These are phyloP conservation scores for Yamadazyma sp. DNA, from an alignment of 805 yeast species.

Conservation along the genomic window DNA sequence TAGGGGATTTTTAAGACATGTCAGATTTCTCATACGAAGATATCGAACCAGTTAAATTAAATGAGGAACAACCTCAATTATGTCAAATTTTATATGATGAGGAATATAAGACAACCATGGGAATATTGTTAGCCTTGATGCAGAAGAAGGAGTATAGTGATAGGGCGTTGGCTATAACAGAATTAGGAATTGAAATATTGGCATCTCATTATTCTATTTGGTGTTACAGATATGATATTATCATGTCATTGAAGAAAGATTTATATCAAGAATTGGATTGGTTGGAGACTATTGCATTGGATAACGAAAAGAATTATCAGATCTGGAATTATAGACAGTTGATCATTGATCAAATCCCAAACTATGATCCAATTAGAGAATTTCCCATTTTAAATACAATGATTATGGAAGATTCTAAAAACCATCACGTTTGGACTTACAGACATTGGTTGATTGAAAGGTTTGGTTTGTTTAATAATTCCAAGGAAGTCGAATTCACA, in stretches of 20 bases:
- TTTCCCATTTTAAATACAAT: slow-evolving; percentile 61
- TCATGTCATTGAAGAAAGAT: slow-evolving; percentile 36
- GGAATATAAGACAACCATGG: slow-evolving; percentile 64
- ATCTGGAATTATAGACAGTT: slow-evolving; percentile 93
- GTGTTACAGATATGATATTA: slow-evolving; percentile 62
- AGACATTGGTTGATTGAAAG: slow-evolving; percentile 74
- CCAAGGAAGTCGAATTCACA: slow-evolving; percentile 52
- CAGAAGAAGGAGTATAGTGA: slow-evolving; percentile 57
- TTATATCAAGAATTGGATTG: slow-evolving; percentile 64
- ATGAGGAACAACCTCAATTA: slow-evolving; percentile 44
- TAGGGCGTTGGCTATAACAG: slow-evolving; percentile 69
- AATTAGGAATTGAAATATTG: slow-evolving; percentile 57
- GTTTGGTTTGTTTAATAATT: slow-evolving; percentile 44
- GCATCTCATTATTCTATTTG: slow-evolving; percentile 94
- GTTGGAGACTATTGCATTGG: slow-evolving; percentile 73
- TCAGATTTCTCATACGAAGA: slow-evolving; percentile 38
- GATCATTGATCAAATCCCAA: slow-evolving; percentile 40
- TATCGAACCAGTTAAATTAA: slow-evolving; percentile 39
- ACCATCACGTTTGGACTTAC: slow-evolving; percentile 96
- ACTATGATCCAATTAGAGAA: slow-evolving; percentile 47
- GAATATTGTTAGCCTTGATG: slow-evolving; percentile 59
- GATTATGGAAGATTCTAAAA: slow-evolving; percentile 78
- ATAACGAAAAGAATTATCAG: slow-evolving; percentile 88
- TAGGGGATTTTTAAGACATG: background rate
- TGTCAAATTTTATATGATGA: slow-evolving; percentile 71